Evolutionary conservation across 2,329 filamentous ascomycete genomes (phyloP).

Genomic region (Colletotrichum magnum): DNA sequence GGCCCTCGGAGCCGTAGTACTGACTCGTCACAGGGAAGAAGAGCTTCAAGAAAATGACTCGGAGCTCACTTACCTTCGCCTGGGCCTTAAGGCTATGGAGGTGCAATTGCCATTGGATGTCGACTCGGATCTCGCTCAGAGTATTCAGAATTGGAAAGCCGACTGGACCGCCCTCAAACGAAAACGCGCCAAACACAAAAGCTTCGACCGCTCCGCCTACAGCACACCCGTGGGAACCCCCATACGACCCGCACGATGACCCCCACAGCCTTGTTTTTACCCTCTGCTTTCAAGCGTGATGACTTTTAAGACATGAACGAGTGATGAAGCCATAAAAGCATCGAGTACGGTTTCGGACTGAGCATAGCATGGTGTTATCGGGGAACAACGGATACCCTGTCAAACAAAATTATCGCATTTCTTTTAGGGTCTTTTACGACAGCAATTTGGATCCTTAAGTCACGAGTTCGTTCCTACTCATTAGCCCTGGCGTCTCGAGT

Average conservation of each 20-base stretch:
- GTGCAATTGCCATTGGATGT: slow-evolving; percentile 67
- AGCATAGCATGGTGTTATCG: slow-evolving; percentile 40
- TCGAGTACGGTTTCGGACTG: slow-evolving; percentile 38
- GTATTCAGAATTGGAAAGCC: slow-evolving; percentile 73
- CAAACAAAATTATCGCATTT: slow-evolving; percentile 36
- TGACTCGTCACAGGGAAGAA: slow-evolving; percentile 60
- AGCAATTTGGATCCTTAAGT: slow-evolving; percentile 34
- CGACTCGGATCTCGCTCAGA: slow-evolving; percentile 70
- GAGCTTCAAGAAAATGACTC: slow-evolving; percentile 70
- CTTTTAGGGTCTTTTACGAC: slow-evolving; percentile 30
- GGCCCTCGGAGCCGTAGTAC: not conserved
- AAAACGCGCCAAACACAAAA: slow-evolving; percentile 52
- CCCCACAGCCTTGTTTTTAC: slow-evolving; percentile 32
- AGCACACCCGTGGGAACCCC: slow-evolving; percentile 37
- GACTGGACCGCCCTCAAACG: slow-evolving; percentile 70
- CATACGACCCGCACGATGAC: slow-evolving; percentile 36
- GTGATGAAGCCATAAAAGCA: slow-evolving; percentile 39
- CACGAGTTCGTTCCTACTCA: slow-evolving; percentile 22
- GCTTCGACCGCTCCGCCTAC: slow-evolving; percentile 37
- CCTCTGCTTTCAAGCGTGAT: slow-evolving; percentile 36
- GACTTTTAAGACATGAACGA: slow-evolving; percentile 38
- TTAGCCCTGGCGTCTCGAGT: slow-evolving; percentile 4
- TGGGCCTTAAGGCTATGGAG: slow-evolving; percentile 74
- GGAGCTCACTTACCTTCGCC: slow-evolving; percentile 72
- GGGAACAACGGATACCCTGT: slow-evolving; percentile 37